Evolutionary conservation across 208 protist genomes (phyloP).

Genomic region (Phytomonas sp.): DNA sequence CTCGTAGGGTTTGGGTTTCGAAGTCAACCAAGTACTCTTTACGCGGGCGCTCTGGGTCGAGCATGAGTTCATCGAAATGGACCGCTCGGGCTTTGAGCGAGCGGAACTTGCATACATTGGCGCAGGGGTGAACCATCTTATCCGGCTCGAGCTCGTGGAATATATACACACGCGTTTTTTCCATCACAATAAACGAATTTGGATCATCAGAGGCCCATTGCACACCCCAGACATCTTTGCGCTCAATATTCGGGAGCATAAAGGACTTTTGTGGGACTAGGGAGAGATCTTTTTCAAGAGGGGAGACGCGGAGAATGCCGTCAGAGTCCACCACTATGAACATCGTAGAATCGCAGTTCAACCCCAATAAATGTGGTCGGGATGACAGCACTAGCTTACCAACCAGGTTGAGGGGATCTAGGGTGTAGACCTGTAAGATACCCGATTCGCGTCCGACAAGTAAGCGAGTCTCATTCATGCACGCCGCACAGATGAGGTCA

Average conservation of each 20-base stretch:
- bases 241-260: slow-evolving; percentile 67
- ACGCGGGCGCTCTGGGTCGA: slow-evolving; percentile 81
- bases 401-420: slow-evolving; percentile 80
- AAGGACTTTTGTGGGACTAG: slow-evolving; percentile 55
- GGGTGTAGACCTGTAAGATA: slow-evolving; percentile 78
- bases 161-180: slow-evolving; percentile 93
- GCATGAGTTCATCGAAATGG: slow-evolving; percentile 92
- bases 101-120: slow-evolving; percentile 92
- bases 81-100: slow-evolving; percentile 83
- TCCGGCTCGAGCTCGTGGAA: slow-evolving; percentile 85
- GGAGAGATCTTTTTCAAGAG: slow-evolving; percentile 44
- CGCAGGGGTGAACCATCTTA: slow-evolving; percentile 82
- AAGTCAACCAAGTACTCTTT: slow-evolving; percentile 84
- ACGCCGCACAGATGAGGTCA: slow-evolving; percentile 88
- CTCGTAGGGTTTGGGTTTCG: slow-evolving; percentile 85
- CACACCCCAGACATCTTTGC: slow-evolving; percentile 94
- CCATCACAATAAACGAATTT: slow-evolving; percentile 91
- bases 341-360: slow-evolving; percentile 89
- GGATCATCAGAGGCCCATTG: slow-evolving; percentile 92
- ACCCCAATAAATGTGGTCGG: slow-evolving; percentile 70
- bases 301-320: slow-evolving; percentile 67
- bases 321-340: slow-evolving; percentile 89
- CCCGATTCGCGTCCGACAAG: slow-evolving; percentile 89
- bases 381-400: slow-evolving; percentile 63
- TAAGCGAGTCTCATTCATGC: slow-evolving; percentile 69